phyloP scores from a whole-genome alignment of 2,329 filamentous ascomycete genomes.

The Fusarium sp. region DNA sequence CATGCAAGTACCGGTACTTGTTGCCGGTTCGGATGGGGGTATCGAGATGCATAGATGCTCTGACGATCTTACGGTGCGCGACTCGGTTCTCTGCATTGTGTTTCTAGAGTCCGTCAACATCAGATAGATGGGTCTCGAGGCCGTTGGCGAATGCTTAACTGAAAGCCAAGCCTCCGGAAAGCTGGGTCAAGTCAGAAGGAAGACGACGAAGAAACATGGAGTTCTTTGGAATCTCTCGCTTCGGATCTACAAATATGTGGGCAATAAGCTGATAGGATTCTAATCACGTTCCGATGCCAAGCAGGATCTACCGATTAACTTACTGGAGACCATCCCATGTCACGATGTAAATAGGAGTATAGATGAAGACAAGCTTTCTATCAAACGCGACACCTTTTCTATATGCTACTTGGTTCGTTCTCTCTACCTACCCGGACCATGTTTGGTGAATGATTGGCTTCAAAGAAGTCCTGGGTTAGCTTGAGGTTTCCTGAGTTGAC shows the following conservation, averaged over 20 bases:
- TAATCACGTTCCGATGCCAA: constrained; percentile 25
- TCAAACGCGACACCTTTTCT: neutral
- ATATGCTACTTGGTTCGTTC: neutral
- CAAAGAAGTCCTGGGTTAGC: neutral
- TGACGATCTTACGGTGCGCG: constrained; percentile 8
- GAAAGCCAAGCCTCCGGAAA: constrained; percentile 36
- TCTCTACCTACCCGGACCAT: neutral
- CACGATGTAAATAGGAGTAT: neutral
- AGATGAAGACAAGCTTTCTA: neutral
- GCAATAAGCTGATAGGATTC: constrained; percentile 8
- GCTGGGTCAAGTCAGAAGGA: constrained; percentile 5
- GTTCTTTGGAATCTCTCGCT: neutral
- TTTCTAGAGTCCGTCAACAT: neutral
- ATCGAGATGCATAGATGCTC: neutral
- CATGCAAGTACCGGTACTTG: constrained; percentile 27
- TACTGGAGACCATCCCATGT: constrained; percentile 6
- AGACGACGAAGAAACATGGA: neutral
- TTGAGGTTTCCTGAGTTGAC: neutral
- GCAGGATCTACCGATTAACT: constrained; percentile 24
- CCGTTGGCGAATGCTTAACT: constrained; percentile 28
- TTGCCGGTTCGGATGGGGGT: neutral
- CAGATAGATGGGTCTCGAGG: constrained; percentile 11
- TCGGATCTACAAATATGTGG: constrained; percentile 30
- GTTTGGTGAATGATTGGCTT: neutral
- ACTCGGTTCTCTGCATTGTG: constrained; percentile 5